Evolutionary conservation across 1,139 yeast genomes (phyloP), one percentile per base, ranked within the genome.

Genomic region (Suhomyces terraborum): DNA sequence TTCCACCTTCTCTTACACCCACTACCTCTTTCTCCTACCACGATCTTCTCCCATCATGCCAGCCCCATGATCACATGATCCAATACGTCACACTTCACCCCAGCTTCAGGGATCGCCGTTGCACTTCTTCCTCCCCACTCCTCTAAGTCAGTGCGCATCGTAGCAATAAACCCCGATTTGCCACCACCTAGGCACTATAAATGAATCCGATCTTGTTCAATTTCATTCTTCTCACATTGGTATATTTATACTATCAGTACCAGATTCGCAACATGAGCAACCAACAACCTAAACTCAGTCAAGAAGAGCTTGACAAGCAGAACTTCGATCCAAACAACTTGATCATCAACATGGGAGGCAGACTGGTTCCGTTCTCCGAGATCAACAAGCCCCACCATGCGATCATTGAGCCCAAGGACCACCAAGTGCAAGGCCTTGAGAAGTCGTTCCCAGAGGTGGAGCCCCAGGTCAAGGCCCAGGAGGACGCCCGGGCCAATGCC

Each of bases 301-400:
- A 53, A 40, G 56, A 52, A 41, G 55, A 54, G 28, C 25, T 41
- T 20, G 55, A 53, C 35, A 39, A 45, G 22, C 36, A 48, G 22
- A 41, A 48, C 36, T 46, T 53, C 25, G 50, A 55, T 16, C 45
- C 46, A 8, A 31, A 45, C 36, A 48, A 66, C 23, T 43, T 67
- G 23, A 45, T 58, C 19, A 61, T 73, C 18, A 53, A 69, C 39
- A 52, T 71, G 29, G 73, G 71, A 8, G 73, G 72, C 30, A 59
- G 55, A 42, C 51, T 49, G 39, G 73, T 73, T 10, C 77, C 76
- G 5, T 62, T 67, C 42, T 56, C 52, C 36, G 50, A 46, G 36
- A 63, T 73, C 45, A 68, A 62, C 52, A 70, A 68, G 48, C 78
- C 78, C 3, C 78, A 72, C 51, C 49, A 64, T 22, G 74, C 62